Percentiles rank a stretch among this genome's conserved stretches.
phyloP scores from a whole-genome alignment of 768 basidiomycete genomes.

The Boletus patriciae region DNA sequence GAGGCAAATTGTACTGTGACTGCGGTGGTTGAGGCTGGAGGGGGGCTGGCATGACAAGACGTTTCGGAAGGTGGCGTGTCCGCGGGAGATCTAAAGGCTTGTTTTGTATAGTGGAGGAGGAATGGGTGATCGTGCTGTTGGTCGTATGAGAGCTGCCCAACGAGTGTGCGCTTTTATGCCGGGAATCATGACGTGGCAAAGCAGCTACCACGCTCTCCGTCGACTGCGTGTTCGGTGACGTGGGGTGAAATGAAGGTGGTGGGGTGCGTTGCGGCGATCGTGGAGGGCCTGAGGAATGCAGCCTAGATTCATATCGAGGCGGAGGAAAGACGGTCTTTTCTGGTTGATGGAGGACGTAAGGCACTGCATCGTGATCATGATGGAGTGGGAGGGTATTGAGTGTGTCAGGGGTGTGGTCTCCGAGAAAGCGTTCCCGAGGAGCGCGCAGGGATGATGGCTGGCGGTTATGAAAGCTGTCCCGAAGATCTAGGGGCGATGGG shows the following conservation, averaged over 20 bases:
- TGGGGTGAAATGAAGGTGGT: slow-evolving; percentile 1
- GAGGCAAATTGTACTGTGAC: slow-evolving; percentile 17
- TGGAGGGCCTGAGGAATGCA: slow-evolving; percentile 5
- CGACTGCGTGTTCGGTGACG: slow-evolving; percentile 3
- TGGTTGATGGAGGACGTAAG: slow-evolving; percentile 15
- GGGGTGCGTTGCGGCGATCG: slow-evolving; percentile 10
- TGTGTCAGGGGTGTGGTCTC: slow-evolving; percentile 10
- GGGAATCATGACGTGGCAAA: background rate
- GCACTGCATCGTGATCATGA: slow-evolving; percentile 9
- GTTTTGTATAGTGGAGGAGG: slow-evolving; percentile 9
- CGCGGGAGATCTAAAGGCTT: slow-evolving; percentile 17
- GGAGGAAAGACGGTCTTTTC: slow-evolving; percentile 24
- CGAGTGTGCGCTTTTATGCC: slow-evolving; percentile 11
- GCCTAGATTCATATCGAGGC: slow-evolving; percentile 19
- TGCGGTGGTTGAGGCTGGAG: slow-evolving; percentile 42
- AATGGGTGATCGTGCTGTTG: background rate
- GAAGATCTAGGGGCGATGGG: background rate
- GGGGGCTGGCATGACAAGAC: slow-evolving; percentile 73
- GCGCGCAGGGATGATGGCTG: slow-evolving; percentile 4
- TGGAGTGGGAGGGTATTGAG: slow-evolving; percentile 4
- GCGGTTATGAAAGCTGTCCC: slow-evolving; percentile 1
- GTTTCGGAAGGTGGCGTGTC: slow-evolving; percentile 53
- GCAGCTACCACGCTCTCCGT: background rate
- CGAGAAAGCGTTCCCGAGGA: slow-evolving; percentile 17
- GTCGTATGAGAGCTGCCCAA: slow-evolving; percentile 8